Evolutionary conservation across 495 filamentous ascomycete species (phyloP).

Genomic region (Talaromyces proteolyticus): DNA sequence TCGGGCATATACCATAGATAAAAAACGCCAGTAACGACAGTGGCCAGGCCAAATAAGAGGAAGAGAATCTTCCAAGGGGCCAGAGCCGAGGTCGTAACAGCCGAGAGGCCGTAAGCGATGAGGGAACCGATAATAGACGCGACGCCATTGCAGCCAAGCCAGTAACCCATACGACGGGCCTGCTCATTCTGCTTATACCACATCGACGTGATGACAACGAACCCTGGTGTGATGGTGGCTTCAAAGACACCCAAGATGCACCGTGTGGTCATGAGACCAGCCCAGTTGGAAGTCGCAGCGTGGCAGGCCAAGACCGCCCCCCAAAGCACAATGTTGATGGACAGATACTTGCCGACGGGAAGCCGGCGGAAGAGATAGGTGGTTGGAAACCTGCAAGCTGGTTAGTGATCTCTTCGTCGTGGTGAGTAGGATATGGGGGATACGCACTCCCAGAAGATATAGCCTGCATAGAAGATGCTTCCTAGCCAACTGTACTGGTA

Average conservation of each 20-base stretch:
- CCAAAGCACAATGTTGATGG: slow-evolving; percentile 29
- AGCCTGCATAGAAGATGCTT: slow-evolving; percentile 35
- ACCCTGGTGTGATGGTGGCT: slow-evolving; percentile 28
- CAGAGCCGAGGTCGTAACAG: slow-evolving; percentile 12
- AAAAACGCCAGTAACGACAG: slow-evolving; percentile 22
- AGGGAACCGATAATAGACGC: slow-evolving; percentile 8
- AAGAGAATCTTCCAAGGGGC: slow-evolving; percentile 26
- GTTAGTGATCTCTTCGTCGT: background rate
- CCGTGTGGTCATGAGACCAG: slow-evolving; percentile 36
- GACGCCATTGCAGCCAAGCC: slow-evolving; percentile 31
- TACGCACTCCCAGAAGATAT: slow-evolving; percentile 24
- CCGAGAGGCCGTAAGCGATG: slow-evolving; percentile 15
- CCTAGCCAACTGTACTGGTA: slow-evolving; percentile 39
- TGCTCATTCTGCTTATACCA: slow-evolving; percentile 43
- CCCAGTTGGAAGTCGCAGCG: slow-evolving; percentile 40
- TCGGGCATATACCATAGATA: slow-evolving; percentile 37
- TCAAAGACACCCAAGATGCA: slow-evolving; percentile 46
- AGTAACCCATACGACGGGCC: slow-evolving; percentile 44
- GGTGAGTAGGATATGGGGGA: background rate
- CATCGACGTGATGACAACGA: slow-evolving; percentile 24
- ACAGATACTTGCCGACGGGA: slow-evolving; percentile 35
- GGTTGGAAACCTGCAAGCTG: slow-evolving; percentile 28
- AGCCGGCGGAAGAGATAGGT: slow-evolving; percentile 37
- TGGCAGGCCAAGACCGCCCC: slow-evolving; percentile 43
- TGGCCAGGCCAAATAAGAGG: slow-evolving; percentile 21